Base-by-base conservation (phyloP, 148 eudicot genomes). In the Vaccinium darrowii region DNA sequence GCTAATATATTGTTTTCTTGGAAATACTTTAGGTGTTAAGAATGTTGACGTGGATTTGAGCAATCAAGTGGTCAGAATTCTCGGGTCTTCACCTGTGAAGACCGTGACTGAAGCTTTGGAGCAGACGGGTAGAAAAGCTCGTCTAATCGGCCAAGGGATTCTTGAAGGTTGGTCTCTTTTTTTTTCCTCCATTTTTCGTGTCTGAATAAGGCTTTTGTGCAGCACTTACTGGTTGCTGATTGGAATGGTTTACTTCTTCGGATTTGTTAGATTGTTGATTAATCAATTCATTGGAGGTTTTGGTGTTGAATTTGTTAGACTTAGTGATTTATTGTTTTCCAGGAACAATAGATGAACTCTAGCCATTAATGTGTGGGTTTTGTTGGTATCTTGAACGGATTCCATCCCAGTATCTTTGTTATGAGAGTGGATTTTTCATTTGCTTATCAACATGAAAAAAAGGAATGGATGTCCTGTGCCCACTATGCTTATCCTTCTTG, bases 71-170 rank as follows among this genome's bases (percentile, higher is more conserved):
- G 99, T 95, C 76, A 89, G 98, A 80, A 83, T 97, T 81, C 95
- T 90, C 83, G 99, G 98, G 21, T 88, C 89, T 51, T 89, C 95
- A 18, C 91, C 96, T 8, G 92, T 93, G 82, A 95, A 95, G 90
- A 84, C 85, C 58, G 87, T 97, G 94, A 88, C 91, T 69, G 95
- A 95, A 84, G 98, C 99, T 81, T 88, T 97, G 92, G 94, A 92
- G 89, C 94, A 95, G 90, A 91, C 96, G 4, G 98, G 98, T 58
- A 90, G 90, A 84, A 94, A 89, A 81, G 94, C 98, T 83, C 89
- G 96, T 25, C 82, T 97, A 60, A 97, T 97, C 85, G 98, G 99
- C 81, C 99, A 97, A 90, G 98, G 99, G 74, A 87, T 91, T 63
- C 99, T 95, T 25, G 98, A 94, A 86, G 99, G 98, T 97, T 86